These are phyloP conservation scores for Camellia granthamiana DNA, from an alignment of 148 eudicot genomes.

Conservation along the genomic window DNA sequence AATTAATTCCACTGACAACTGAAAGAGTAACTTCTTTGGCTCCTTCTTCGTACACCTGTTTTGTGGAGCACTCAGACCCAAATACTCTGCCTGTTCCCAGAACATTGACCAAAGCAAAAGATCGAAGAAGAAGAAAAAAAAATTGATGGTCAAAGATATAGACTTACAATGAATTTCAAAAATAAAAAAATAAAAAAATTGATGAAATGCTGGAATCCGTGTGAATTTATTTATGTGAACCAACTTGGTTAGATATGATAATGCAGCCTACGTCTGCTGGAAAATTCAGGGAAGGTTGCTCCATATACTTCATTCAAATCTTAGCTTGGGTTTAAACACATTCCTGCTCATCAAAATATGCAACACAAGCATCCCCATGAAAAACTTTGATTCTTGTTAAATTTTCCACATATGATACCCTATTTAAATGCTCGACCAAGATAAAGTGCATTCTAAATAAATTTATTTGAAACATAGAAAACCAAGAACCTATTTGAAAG, in stretches of 20 bases:
- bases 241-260: too few species aligned
- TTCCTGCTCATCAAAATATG: neutral
- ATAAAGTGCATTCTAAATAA: too few species aligned
- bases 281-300: too few species aligned
- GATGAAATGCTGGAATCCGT: neutral
- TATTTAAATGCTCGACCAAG: too few species aligned
- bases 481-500: neutral
- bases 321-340: neutral
- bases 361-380: neutral
- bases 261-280: too few species aligned
- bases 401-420: neutral
- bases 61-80: neutral
- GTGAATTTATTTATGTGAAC: neutral
- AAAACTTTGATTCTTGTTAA: neutral
- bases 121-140: neutral
- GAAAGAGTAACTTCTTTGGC: neutral
- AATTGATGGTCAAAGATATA: neutral
- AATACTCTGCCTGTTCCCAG: neutral
- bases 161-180: too few species aligned
- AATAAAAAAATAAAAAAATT: neutral
- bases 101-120: constrained; percentile 4
- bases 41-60: neutral
- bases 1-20: neutral
- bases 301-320: neutral
- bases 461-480: neutral